Evolutionary conservation across 352 stramenopile species (phyloP).

Genomic region (Thalassiosira mediterranea): DNA sequence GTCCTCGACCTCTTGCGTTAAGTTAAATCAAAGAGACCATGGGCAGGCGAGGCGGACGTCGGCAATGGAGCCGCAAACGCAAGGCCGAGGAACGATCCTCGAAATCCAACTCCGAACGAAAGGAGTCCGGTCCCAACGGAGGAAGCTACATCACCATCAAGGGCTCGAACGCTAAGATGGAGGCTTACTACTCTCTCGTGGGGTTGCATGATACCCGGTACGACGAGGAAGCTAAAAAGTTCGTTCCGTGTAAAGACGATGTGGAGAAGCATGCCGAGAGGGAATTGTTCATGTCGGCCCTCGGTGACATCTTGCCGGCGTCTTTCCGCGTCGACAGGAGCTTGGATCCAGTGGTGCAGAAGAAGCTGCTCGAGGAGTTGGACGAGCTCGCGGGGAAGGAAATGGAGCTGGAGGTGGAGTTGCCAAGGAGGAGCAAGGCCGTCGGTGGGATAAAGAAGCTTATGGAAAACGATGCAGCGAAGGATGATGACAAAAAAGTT

Average conservation of each 20-base stretch:
- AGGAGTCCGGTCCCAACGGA: conserved; percentile 12
- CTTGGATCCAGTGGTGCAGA: conserved; percentile 54
- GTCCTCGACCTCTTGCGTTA: too few species aligned
- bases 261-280: conserved; percentile 65
- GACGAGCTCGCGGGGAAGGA: conserved; percentile 66
- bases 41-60: too few species aligned
- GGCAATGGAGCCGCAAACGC: conserved; percentile 61
- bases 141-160: conserved; percentile 42
- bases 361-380: conserved; percentile 61
- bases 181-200: conserved; percentile 75
- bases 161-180: conserved; percentile 70
- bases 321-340: conserved; percentile 74
- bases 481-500: conserved; percentile 14
- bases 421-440: conserved; percentile 37
- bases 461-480: conserved; percentile 5
- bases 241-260: conserved; percentile 55
- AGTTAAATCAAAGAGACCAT: too few species aligned
- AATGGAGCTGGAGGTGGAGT: conserved; percentile 67
- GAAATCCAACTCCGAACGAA: conserved; percentile 43
- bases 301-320: conserved; percentile 62
- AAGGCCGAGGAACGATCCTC: conserved; percentile 47
- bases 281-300: conserved; percentile 51
- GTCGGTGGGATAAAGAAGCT: conserved; percentile 43
- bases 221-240: conserved; percentile 38
- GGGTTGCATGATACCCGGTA: conserved; percentile 61